These are phyloP conservation scores for Pittosporum tobira DNA, from an alignment of 129 eudicot species.

Conservation along the genomic window DNA sequence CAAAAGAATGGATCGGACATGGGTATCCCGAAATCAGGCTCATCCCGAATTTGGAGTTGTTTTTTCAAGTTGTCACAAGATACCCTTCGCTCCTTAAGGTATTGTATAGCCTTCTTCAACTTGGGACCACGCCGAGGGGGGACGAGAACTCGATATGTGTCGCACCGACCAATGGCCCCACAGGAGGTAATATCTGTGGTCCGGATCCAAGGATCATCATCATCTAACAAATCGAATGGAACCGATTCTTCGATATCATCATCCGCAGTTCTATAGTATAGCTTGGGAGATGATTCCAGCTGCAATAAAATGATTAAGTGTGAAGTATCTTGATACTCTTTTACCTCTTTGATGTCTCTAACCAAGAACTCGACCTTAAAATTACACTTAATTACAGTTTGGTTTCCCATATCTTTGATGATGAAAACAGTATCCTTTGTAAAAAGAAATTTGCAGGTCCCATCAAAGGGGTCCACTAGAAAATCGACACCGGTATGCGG, in stretches of 20 bases:
- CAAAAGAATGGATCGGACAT: constrained; percentile 35
- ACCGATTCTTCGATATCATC: constrained; percentile 42
- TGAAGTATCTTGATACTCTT: constrained; percentile 12
- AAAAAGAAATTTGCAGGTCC: constrained; percentile 24
- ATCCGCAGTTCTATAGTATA: constrained; percentile 50
- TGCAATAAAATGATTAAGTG: constrained; percentile 25
- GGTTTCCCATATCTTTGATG: constrained; percentile 12
- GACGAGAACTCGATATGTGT: constrained; percentile 28
- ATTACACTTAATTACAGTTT: constrained; percentile 35
- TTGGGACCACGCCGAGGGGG: constrained; percentile 32
- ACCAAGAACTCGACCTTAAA: constrained; percentile 37
- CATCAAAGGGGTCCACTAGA: constrained; percentile 42
- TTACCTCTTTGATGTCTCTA: constrained; percentile 36
- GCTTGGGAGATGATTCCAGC: constrained; percentile 37
- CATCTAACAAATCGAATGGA: constrained; percentile 49
- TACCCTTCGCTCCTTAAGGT: constrained; percentile 28
- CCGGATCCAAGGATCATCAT: constrained; percentile 64
- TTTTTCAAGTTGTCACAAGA: background rate
- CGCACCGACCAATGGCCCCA: constrained; percentile 49
- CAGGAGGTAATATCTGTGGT: constrained; percentile 39
- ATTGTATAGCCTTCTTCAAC: constrained; percentile 27
- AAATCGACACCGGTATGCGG: constrained; percentile 33
- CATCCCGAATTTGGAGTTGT: constrained; percentile 21
- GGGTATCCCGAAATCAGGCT: constrained; percentile 36
- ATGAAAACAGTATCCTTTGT: constrained; percentile 27